A percentile compares a stretch with the other conserved stretches of the same genome.
phyloP scores from a whole-genome alignment of 805 yeast species.

The Tetrapisispora taiwanensis region DNA sequence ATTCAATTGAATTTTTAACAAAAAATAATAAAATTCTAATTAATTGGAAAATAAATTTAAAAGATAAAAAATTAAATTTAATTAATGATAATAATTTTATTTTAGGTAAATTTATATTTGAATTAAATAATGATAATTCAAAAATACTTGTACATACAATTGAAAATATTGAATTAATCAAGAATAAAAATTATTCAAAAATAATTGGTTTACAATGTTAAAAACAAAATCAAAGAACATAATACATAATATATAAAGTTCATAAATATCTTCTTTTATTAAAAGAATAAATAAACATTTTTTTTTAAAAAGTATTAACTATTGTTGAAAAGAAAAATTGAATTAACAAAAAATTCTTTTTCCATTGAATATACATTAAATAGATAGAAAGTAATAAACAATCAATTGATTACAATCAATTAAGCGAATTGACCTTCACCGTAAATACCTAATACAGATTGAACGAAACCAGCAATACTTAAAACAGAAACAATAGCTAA shows the following conservation, averaged over 20 bases:
- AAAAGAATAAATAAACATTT: not conserved
- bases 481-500: slow-evolving; percentile 11
- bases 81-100: slow-evolving; percentile 6
- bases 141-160: slow-evolving; percentile 52
- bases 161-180: slow-evolving; percentile 54
- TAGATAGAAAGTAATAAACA: too few species aligned
- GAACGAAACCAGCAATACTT: slow-evolving; percentile 17
- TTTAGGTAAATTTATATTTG: slow-evolving; percentile 55
- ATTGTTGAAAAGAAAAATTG: too few species aligned
- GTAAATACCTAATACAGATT: slow-evolving; percentile 26
- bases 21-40: slow-evolving; percentile 18
- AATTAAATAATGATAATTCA: slow-evolving; percentile 46
- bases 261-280: not conserved
- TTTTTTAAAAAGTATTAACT: not conserved
- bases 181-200: slow-evolving; percentile 26
- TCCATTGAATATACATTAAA: not conserved
- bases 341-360: too few species aligned
- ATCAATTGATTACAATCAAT: too few species aligned
- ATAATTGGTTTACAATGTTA: slow-evolving; percentile 3
- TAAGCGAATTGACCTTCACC: slow-evolving; percentile 26
- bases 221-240: not conserved
- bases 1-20: slow-evolving; percentile 8
- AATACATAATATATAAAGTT: not conserved
- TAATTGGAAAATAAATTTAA: slow-evolving; percentile 20
- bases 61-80: too few species aligned